Percentiles rank a stretch among this genome's conserved stretches.
These are phyloP conservation scores for Yarrowia sp. DNA, from an alignment of 805 yeast genomes.

Conservation along the genomic window DNA sequence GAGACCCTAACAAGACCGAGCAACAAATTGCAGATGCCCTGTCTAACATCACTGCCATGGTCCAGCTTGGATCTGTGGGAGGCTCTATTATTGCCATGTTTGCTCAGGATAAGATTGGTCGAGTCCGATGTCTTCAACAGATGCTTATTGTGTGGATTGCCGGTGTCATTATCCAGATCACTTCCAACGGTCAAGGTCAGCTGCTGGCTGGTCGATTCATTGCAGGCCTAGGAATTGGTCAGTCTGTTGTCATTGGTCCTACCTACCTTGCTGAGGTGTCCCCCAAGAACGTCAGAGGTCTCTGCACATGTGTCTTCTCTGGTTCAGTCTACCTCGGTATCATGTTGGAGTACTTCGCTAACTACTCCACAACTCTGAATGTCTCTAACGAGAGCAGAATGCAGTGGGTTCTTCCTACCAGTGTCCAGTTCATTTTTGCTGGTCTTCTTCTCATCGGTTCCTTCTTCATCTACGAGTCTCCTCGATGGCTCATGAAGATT, in stretches of 20 bases:
- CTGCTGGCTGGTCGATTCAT: conserved; percentile 63
- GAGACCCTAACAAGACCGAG: conserved; percentile 51
- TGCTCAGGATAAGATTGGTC: conserved; percentile 59
- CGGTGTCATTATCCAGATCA: conserved; percentile 58
- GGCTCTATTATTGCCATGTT: conserved; percentile 61
- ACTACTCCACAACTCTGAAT: conserved; percentile 61
- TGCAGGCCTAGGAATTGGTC: conserved; percentile 65
- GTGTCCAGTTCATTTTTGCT: conserved; percentile 52
- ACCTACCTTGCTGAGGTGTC: conserved; percentile 61
- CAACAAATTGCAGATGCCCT: conserved; percentile 54
- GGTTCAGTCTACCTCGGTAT: conserved; percentile 68
- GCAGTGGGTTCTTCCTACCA: conserved; percentile 63
- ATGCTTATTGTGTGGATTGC: conserved; percentile 56
- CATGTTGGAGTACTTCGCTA: conserved; percentile 55
- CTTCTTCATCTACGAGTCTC: conserved; percentile 57
- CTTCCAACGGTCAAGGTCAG: conserved; percentile 57
- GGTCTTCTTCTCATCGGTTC: conserved; percentile 57
- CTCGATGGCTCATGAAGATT: conserved; percentile 60
- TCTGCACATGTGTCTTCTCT: conserved; percentile 60
- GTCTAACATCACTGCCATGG: conserved; percentile 66
- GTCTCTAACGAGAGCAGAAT: conserved; percentile 50
- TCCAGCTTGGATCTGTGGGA: conserved; percentile 62
- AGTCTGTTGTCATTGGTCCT: conserved; percentile 65
- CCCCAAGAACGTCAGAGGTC: conserved; percentile 60
- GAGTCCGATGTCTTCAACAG: conserved; percentile 57